Evolutionary conservation across 495 filamentous ascomycete genomes (phyloP).

Genomic region (Haplographium delicatum): DNA sequence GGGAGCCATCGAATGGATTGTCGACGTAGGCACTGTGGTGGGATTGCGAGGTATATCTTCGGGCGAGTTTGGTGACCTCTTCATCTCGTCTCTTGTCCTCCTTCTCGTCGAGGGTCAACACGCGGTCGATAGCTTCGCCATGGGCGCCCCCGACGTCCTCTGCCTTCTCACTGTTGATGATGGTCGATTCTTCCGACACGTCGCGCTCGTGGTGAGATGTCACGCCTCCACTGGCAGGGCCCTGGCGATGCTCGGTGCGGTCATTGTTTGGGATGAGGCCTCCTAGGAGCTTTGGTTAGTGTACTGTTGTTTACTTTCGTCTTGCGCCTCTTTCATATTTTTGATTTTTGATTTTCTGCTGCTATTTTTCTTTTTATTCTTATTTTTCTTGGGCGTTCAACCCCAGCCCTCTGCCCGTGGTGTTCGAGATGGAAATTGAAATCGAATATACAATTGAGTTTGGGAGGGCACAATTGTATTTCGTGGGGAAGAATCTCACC

Average conservation of each 20-base stretch:
- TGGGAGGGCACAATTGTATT: too few species aligned
- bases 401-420: too few species aligned
- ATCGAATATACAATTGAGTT: too few species aligned
- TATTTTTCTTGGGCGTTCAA: too few species aligned
- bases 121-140: conserved; percentile 1
- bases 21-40: conserved; percentile 11
- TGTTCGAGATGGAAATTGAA: too few species aligned
- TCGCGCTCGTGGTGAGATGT: neutral
- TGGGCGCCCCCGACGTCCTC: neutral
- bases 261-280: neutral
- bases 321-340: too few species aligned
- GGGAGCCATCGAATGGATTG: conserved; percentile 2
- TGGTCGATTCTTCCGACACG: neutral
- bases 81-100: conserved; percentile 10
- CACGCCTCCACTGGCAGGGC: neutral
- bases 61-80: conserved; percentile 6
- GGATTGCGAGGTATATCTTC: conserved; percentile 9
- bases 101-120: neutral
- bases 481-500: too few species aligned
- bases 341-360: too few species aligned
- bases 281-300: neutral
- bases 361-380: too few species aligned
- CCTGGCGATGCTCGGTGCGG: neutral
- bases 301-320: too few species aligned
- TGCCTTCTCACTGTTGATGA: neutral